phyloP scores from a whole-genome alignment of 352 stramenopile species.

The Phytophthora boehmeriae region DNA sequence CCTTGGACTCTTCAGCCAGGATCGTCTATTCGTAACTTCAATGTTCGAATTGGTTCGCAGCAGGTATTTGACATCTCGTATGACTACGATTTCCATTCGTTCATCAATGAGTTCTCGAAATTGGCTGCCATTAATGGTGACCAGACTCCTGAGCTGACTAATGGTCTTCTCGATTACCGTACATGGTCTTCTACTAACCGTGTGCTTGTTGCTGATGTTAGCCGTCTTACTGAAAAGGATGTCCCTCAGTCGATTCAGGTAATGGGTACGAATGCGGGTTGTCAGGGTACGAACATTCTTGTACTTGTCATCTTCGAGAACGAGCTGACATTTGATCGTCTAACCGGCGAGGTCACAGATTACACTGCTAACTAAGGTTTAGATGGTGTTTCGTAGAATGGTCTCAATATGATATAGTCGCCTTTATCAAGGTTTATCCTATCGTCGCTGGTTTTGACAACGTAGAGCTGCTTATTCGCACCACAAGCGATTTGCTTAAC shows the following conservation, averaged over 20 bases:
- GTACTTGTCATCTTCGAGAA: background rate
- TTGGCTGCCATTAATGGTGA: constrained; percentile 31
- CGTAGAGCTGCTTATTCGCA: no score
- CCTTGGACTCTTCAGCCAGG: constrained; percentile 18
- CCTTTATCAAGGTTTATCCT: no score
- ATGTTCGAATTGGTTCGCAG: constrained; percentile 12
- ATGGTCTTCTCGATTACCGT: constrained; percentile 31
- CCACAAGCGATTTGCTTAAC: no score
- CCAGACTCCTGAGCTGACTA: constrained; percentile 16
- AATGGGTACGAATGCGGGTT: background rate
- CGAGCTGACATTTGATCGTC: background rate
- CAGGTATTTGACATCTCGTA: constrained; percentile 28
- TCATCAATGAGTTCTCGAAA: constrained; percentile 25
- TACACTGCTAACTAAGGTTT: background rate
- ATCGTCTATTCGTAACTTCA: constrained; percentile 17
- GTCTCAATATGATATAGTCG: no score
- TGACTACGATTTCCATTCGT: constrained; percentile 29
- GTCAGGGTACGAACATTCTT: background rate
- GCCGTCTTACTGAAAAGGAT: constrained; percentile 15
- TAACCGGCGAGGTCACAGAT: background rate
- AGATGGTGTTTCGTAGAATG: background rate
- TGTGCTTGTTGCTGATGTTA: constrained; percentile 21
- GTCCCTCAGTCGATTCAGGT: constrained; percentile 20
- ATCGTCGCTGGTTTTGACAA: no score
- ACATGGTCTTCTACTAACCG: constrained; percentile 23